Evolutionary conservation across 2,329 filamentous ascomycete genomes (phyloP).

Genomic region (Penicillium vulpinum): DNA sequence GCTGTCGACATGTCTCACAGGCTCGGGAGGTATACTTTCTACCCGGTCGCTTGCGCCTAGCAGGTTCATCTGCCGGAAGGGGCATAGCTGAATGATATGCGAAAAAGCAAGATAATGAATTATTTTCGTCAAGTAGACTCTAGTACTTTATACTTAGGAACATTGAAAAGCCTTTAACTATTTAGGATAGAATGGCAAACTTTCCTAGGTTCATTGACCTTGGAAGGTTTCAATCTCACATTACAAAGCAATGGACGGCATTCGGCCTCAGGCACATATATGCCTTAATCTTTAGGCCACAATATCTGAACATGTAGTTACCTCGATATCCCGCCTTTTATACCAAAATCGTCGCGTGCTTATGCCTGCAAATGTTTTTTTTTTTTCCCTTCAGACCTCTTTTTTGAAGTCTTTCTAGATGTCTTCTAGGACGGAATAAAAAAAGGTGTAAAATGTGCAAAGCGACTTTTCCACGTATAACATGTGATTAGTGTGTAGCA

Average conservation of each 20-base stretch:
- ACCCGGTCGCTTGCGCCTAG: conserved; percentile 16
- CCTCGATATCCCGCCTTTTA: too few species aligned
- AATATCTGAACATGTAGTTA: too few species aligned
- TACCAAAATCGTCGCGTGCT: too few species aligned
- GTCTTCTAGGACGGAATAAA: too few species aligned
- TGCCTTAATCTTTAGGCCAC: not conserved
- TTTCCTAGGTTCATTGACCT: not conserved
- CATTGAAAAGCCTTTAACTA: not conserved
- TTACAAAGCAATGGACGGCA: conserved; percentile 9
- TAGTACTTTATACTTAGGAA: not conserved
- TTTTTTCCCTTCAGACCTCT: too few species aligned
- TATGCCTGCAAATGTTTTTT: too few species aligned
- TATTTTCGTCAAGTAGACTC: not conserved
- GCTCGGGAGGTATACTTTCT: conserved; percentile 34
- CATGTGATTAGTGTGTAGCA: too few species aligned
- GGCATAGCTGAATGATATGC: conserved; percentile 1
- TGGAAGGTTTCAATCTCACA: not conserved
- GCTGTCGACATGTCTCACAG: conserved; percentile 41
- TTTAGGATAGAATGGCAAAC: not conserved
- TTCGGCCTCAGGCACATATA: not conserved
- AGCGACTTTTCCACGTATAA: too few species aligned
- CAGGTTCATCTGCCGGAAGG: conserved; percentile 12
- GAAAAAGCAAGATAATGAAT: not conserved
- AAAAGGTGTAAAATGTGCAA: too few species aligned
- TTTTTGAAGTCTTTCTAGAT: too few species aligned